Base-by-base conservation (phyloP, 202 grass and related monocot genomes). In the Panicum hallii region DNA sequence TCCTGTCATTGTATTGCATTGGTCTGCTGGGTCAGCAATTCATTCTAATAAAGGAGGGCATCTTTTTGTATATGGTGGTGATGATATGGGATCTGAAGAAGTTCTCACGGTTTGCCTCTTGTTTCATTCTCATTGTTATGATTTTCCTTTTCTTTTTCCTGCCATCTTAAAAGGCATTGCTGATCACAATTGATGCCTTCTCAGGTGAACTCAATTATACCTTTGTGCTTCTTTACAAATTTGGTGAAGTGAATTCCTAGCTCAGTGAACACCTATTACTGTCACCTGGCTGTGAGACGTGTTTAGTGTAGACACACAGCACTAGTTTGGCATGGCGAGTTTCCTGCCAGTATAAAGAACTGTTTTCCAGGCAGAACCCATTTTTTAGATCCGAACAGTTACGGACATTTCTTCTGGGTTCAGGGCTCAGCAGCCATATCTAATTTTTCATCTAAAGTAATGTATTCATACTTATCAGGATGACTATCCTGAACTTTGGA, bases 41-140 rank as follows among this genome's bases (percentile, higher is more conserved):
- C 85, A 90, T 84, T 77, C 72, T 78, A 77, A 85, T 36, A 93
- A 88, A 88, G 89, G 91, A 55, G 93, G 93, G 14, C 88, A 95
- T 83, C 91, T 98, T 90, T 95, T 98, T 95, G 85, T 98, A 77
- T 95, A 98, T 73, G 95, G 95, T 68, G 95, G 95, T 74, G 95
- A 98, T 90, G 95, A 95, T 81, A 95, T 95, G 88, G 95, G 95
- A 54, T 98, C 95, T 90, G 95, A 98, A 87, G 95, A 95, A 91
- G 93, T 98, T 92, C 81, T 98, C 60, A 93, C 89, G 88, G 93
- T 98, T 90, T 67, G 85, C 83, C 32, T 47, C 79, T 63, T 53
- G 41, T 88, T 75, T 77, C n/a, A 42, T 71, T 71, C 42, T 84
- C 36, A 63, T 62, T 23, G 44, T 76, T 78, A 73, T 46, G 3